Conservation (phyloP, 1,284 basidiomycete genomes). For the Fomitopsis betulina region DNA sequence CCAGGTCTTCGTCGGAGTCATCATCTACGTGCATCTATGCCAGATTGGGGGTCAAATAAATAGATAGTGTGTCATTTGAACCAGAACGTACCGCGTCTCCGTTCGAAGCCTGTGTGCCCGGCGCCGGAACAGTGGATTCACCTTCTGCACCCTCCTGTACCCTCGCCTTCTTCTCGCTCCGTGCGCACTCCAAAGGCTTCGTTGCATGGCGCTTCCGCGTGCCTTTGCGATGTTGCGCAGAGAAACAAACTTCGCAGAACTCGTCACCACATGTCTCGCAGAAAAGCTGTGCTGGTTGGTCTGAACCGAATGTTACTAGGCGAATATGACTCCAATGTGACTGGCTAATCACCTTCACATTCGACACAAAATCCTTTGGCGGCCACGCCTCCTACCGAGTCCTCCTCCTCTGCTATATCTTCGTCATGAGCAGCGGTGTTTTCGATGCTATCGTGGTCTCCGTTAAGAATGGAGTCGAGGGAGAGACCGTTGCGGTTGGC, state of each 20-base stretch:
- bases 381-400: slow-evolving; percentile 39
- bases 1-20: slow-evolving; percentile 42
- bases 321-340: background rate
- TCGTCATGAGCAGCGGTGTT: slow-evolving; percentile 39
- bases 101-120: slow-evolving; percentile 5
- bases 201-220: slow-evolving; percentile 59
- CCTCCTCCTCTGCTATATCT: slow-evolving; percentile 71
- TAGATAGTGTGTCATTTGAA: background rate
- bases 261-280: slow-evolving; percentile 68
- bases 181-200: slow-evolving; percentile 38
- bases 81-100: slow-evolving; percentile 23
- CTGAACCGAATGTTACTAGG: slow-evolving; percentile 31
- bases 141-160: slow-evolving; percentile 18
- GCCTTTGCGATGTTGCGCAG: slow-evolving; percentile 77
- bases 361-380: slow-evolving; percentile 72
- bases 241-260: slow-evolving; percentile 81
- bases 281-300: slow-evolving; percentile 72
- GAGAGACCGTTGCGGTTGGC: slow-evolving; percentile 39
- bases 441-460: slow-evolving; percentile 55
- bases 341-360: slow-evolving; percentile 62
- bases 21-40: slow-evolving; percentile 47
- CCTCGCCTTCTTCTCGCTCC: slow-evolving; percentile 20
- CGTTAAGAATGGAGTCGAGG: slow-evolving; percentile 60
- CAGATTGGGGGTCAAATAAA: slow-evolving; percentile 1
- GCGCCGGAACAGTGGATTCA: slow-evolving; percentile 9